phyloP scores from a whole-genome alignment of 2,329 filamentous ascomycete species.

The Colletotrichum aenigma region DNA sequence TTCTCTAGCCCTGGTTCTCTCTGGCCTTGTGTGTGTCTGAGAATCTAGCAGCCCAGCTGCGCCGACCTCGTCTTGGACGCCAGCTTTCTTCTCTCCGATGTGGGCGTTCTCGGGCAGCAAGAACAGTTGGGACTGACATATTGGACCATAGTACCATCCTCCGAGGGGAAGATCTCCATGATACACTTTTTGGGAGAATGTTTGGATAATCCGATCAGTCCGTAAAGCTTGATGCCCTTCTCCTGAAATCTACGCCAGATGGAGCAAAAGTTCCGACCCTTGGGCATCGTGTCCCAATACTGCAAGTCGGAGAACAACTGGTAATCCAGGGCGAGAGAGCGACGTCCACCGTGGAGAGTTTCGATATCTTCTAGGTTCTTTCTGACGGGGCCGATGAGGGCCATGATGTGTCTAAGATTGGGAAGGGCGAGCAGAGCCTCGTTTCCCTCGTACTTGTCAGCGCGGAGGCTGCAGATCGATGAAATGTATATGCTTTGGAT shows the following conservation, averaged over 20 bases:
- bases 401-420: not conserved
- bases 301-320: not conserved
- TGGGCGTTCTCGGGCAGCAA: not conserved
- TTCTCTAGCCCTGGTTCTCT: rapidly evolving
- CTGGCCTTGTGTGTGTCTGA: not conserved
- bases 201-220: not conserved
- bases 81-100: not conserved
- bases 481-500: not conserved
- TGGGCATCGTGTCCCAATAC: no score
- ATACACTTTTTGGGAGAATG: not conserved
- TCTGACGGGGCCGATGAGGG: not conserved
- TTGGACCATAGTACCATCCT: not conserved
- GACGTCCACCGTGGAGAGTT: not conserved
- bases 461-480: not conserved
- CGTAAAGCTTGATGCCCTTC: not conserved
- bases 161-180: not conserved
- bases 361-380: not conserved
- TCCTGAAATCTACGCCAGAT: not conserved
- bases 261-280: not conserved
- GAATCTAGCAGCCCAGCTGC: not conserved
- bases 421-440: not conserved
- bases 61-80: rapidly evolving
- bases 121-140: not conserved
- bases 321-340: not conserved
- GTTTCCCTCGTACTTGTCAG: rapidly evolving